Base-by-base conservation (phyloP, 768 basidiomycete species). In the Steccherinum ochraceum region DNA sequence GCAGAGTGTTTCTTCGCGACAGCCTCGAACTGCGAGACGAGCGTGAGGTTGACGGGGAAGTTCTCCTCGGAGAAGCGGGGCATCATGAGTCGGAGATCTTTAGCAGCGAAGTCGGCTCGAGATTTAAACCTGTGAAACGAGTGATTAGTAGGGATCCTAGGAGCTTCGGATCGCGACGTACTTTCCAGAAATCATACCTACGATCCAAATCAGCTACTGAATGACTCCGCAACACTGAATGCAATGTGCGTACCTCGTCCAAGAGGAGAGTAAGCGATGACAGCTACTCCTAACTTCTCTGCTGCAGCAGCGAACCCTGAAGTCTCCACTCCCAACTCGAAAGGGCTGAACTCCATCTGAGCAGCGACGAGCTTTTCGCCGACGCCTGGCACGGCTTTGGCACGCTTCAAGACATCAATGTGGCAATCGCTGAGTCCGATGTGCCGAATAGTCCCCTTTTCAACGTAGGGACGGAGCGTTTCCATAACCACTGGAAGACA, bases 341-440 rank as follows among this genome's bases (percentile, higher is more conserved):
- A 63, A 3, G 66, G 60, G 3, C 61, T 60, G 52, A 68, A 67
- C 50, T 69, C 67, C 46, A 65, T 60, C 49, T 69, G 64, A 11
- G 64, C 24, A 2, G 66, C 67, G n/a, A n/a, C n/a, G n/a, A n/a
- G n/a, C n/a, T n/a, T n/a, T n/a, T n/a, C n/a, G 30, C 58, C 20
- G 54, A 68, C 65, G 41, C 66, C 66, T 52, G 66, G 66, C 11
- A 67, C 58, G 12, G 61, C 64, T 49, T 61, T 58, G 3, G 69
- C 69, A 18, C 68, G 65, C 20, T 69, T 67, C 12, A 71, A 56
- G 35, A 60, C 62, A 1, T 49, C 27, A 0, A 63, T 64, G 4
- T 69, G 66, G 39, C 58, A 58, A 52, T 72, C 71, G 25, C 69
- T 71, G 39, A 72, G 62, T 19, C 71, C 71, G 30, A 72, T 48